Base-by-base conservation (phyloP, 1,139 yeast genomes). In the Tardiomyces blankii region DNA sequence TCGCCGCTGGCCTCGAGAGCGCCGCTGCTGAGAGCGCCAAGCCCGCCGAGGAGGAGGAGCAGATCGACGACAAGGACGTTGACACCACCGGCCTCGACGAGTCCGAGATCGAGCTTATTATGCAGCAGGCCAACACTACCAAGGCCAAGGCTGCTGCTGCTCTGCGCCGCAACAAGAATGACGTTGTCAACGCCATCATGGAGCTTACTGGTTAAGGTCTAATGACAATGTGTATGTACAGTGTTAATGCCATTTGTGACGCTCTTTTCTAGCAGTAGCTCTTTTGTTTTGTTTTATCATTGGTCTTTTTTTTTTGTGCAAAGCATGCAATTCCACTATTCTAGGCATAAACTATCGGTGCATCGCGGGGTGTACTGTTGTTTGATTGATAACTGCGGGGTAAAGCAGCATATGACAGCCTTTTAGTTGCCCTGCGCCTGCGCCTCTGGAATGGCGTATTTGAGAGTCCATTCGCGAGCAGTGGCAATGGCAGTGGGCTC, bases 131-230 rank as follows among this genome's bases (percentile, higher is more conserved):
- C 60, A 82, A 80, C 62, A 91, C 80, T 53, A 75, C 96, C 48
- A 82, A 89, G 74, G 79, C 78, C 58, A 84, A 86, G 76, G 97
- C 97, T 54, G 85, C 79, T 61, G 83, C 82, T 69, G 95, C 96
- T 59, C 78, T 91, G 69, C 82, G 77, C 69, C 81, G 78, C 59
- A 89, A 89, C 75, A 78, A 86, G 62, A 88, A 91, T 69, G 97
- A 91, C 68, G 81, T 91, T 72, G 96, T 91, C 67, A 89, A 88
- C 66, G 91, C 96, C 58, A 86, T 89, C 66, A 86, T 89, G 94
- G 84, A 86, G 58, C 75, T 89, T 49, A 63, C 70, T 42, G 44
- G 58, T 45, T 62, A 62, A 49, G 43, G 46, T 9, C 14, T 9
- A 16, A 35, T 18, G 39, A 3, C 19, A 9, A n/a, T n/a, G n/a